Percentiles rank a stretch among this genome's conserved stretches.
Conservation (phyloP, 1,139 yeast species). For the Meyerozyma smithsonii region DNA sequence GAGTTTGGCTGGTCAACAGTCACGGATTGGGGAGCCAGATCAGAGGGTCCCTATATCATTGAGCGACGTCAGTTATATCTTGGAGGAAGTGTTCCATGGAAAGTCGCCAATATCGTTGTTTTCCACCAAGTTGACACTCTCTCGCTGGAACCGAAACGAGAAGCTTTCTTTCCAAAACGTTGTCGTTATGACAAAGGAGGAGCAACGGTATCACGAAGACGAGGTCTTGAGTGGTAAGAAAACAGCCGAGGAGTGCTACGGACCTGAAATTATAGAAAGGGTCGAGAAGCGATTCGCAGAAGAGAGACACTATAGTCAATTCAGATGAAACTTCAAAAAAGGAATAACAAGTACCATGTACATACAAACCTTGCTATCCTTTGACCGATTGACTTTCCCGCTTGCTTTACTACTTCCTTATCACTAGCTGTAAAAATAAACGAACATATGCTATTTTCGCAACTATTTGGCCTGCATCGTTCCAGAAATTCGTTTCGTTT, state of each 20-base stretch:
- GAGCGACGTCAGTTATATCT: constrained; percentile 73
- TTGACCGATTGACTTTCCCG: too few species aligned
- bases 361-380: too few species aligned
- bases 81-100: constrained; percentile 90
- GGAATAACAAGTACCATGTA: too few species aligned
- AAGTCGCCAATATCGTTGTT: constrained; percentile 86
- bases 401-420: too few species aligned
- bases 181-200: constrained; percentile 85
- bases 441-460: too few species aligned
- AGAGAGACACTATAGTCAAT: constrained; percentile 66
- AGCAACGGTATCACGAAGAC: constrained; percentile 73
- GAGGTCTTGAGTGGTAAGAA: constrained; percentile 66
- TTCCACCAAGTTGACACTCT: constrained; percentile 71
- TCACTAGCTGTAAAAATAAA: too few species aligned
- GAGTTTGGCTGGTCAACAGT: constrained; percentile 81
- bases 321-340: constrained; percentile 10
- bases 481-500: background rate
- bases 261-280: constrained; percentile 51
- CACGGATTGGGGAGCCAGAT: constrained; percentile 64
- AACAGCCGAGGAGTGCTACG: constrained; percentile 57
- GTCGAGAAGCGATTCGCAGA: constrained; percentile 66
- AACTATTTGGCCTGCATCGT: background rate
- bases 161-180: constrained; percentile 64
- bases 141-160: constrained; percentile 74
- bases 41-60: constrained; percentile 71